Evolutionary conservation across 2,329 filamentous ascomycete species (phyloP).

Genomic region (Xylaria sp.): DNA sequence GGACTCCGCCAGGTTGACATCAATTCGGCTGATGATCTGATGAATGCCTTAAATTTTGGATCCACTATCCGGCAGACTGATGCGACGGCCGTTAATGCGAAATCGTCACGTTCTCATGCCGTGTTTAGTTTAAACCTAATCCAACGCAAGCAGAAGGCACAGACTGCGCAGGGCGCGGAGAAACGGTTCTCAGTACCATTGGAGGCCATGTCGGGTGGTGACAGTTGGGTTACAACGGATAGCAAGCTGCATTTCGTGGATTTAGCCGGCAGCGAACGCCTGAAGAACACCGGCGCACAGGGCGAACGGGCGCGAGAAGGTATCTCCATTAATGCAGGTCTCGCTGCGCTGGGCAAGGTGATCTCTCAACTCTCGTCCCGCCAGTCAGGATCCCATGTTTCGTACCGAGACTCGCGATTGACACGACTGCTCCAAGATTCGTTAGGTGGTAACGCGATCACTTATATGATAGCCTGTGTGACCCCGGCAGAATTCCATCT

Average conservation of each 20-base stretch:
- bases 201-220: conserved; percentile 76
- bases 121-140: conserved; percentile 96
- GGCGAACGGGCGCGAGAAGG: conserved; percentile 95
- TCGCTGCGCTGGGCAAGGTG: conserved; percentile 95
- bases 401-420: conserved; percentile 97
- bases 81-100: conserved; percentile 95
- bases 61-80: conserved; percentile 96
- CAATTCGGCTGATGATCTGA: conserved; percentile 89
- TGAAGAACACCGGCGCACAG: conserved; percentile 97
- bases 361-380: conserved; percentile 97
- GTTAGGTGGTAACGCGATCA: conserved; percentile 94
- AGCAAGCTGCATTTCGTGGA: conserved; percentile 99
- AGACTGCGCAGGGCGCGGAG: conserved; percentile 68
- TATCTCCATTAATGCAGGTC: conserved; percentile 96
- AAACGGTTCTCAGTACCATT: conserved; percentile 89
- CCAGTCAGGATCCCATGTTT: conserved; percentile 88
- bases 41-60: conserved; percentile 89
- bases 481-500: conserved; percentile 97
- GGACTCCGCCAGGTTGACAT: conserved; percentile 89
- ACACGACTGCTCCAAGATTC: conserved; percentile 96
- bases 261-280: conserved; percentile 92
- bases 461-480: conserved; percentile 99
- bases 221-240: conserved; percentile 83
- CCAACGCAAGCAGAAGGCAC: conserved; percentile 76
- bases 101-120: conserved; percentile 96